A percentile compares a stretch with the other conserved stretches of the same genome.
Conservation (phyloP, 768 basidiomycete genomes). For the Mycena maculata region DNA sequence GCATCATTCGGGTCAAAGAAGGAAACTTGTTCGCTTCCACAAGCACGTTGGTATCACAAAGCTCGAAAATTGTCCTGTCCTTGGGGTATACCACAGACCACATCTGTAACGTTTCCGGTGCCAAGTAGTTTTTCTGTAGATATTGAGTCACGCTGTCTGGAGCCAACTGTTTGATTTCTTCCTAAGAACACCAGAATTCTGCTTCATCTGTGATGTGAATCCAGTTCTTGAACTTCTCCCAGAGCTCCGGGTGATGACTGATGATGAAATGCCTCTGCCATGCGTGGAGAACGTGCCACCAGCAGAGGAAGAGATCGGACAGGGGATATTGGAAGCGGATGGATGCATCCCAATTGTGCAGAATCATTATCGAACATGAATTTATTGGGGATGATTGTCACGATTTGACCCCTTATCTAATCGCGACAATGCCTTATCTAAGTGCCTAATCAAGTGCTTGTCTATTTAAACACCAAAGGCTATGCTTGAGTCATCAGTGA, state of each 20-base stretch:
- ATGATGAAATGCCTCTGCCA: not conserved
- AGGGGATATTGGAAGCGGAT: not conserved
- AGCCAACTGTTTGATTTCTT: not conserved
- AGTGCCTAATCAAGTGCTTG: too few relatives aligned
- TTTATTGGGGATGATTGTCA: not conserved
- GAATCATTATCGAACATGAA: not conserved
- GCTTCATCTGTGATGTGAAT: not conserved
- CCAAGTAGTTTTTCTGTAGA: not conserved
- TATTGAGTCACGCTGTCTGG: not conserved
- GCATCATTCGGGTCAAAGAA: not conserved
- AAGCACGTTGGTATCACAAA: slow-evolving; percentile 4
- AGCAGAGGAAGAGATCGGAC: not conserved
- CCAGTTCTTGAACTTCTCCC: not conserved
- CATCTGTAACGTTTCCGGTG: not conserved
- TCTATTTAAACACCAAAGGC: too few relatives aligned
- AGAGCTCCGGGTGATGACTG: not conserved
- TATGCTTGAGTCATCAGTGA: too few relatives aligned
- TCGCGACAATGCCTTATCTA: too few relatives aligned
- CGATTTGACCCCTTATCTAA: too few relatives aligned
- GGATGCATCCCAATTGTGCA: not conserved
- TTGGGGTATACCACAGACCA: not conserved
- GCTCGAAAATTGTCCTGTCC: not conserved
- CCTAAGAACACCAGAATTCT: not conserved
- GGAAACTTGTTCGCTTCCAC: not conserved
- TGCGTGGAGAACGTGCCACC: slow-evolving; percentile 5